Evolutionary conservation across 1,139 yeast genomes (phyloP).

Genomic region (Wickerhamomyces sp.): DNA sequence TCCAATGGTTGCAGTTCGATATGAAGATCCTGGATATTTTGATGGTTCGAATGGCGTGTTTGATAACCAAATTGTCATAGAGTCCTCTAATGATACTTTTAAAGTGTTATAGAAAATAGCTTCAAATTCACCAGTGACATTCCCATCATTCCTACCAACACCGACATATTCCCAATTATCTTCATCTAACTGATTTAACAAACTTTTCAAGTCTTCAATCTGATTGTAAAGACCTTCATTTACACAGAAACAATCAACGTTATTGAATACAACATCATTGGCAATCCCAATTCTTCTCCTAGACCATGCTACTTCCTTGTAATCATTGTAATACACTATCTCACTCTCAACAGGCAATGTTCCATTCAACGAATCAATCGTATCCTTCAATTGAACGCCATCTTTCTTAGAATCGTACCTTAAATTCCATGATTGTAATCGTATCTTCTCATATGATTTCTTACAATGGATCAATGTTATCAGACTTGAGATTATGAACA

Average conservation of each 20-base stretch:
- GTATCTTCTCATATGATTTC: neutral
- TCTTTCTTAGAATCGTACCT: constrained; percentile 26
- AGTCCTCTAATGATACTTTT: constrained; percentile 30
- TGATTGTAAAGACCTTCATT: constrained; percentile 29
- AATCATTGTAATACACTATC: constrained; percentile 20
- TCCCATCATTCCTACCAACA: constrained; percentile 47
- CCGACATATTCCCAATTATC: constrained; percentile 38
- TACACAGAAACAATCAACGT: constrained; percentile 27
- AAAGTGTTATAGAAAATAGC: constrained; percentile 37
- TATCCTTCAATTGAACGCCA: constrained; percentile 8
- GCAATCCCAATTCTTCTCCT: constrained; percentile 26
- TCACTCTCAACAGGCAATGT: constrained; percentile 17
- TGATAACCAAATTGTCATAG: constrained; percentile 41
- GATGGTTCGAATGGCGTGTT: constrained; percentile 38
- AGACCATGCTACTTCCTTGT: constrained; percentile 28
- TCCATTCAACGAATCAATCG: constrained; percentile 10
- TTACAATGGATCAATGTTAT: no score
- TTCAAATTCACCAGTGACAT: constrained; percentile 38
- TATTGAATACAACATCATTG: constrained; percentile 28
- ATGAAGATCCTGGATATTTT: constrained; percentile 39
- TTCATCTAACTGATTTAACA: constrained; percentile 7
- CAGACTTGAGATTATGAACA: no score
- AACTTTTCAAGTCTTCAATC: constrained; percentile 17
- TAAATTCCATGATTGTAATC: constrained; percentile 29
- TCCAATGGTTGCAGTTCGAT: constrained; percentile 39